A percentile compares a stretch with the other conserved stretches of the same genome.
These are phyloP conservation scores for Leishmania mexicana DNA, from an alignment of 208 protist species.

Conservation along the genomic window DNA sequence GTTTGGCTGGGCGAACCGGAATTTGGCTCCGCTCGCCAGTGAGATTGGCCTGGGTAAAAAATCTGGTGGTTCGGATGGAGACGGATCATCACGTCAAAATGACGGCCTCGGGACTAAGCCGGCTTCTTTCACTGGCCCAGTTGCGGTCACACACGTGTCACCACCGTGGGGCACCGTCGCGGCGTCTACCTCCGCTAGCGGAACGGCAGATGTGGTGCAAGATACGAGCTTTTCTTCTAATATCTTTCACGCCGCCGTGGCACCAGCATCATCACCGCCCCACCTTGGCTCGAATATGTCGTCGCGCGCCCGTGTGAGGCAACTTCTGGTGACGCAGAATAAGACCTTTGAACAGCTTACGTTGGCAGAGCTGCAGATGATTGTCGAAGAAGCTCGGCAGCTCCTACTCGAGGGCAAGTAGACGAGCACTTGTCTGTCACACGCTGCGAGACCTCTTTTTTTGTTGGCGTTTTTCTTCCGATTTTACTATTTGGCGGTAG, in stretches of 20 bases:
- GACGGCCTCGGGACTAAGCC: background rate
- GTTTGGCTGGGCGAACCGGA: slow-evolving; percentile 40
- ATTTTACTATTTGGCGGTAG: too few relatives aligned
- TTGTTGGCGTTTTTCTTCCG: background rate
- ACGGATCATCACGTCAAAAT: background rate
- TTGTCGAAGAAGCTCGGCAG: slow-evolving; percentile 66
- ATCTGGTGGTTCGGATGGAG: background rate
- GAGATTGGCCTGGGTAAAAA: slow-evolving; percentile 6
- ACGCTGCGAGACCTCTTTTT: background rate
- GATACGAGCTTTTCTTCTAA: background rate
- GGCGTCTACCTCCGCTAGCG: background rate
- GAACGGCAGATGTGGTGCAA: background rate
- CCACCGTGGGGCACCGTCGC: slow-evolving; percentile 9
- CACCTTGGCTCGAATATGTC: background rate
- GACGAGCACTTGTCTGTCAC: background rate
- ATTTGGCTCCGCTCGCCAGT: slow-evolving; percentile 6
- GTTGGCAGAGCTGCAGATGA: slow-evolving; percentile 54
- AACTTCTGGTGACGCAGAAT: slow-evolving; percentile 41
- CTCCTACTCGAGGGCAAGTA: slow-evolving; percentile 5
- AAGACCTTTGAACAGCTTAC: slow-evolving; percentile 71
- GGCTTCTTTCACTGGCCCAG: background rate
- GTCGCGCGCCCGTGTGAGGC: slow-evolving; percentile 10
- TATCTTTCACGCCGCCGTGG: background rate
- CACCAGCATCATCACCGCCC: background rate
- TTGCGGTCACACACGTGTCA: background rate